Percentiles rank a stretch among this genome's conserved stretches.
Evolutionary conservation across 306 rosid genomes (phyloP).

Genomic region (Begonia loranthoides): DNA sequence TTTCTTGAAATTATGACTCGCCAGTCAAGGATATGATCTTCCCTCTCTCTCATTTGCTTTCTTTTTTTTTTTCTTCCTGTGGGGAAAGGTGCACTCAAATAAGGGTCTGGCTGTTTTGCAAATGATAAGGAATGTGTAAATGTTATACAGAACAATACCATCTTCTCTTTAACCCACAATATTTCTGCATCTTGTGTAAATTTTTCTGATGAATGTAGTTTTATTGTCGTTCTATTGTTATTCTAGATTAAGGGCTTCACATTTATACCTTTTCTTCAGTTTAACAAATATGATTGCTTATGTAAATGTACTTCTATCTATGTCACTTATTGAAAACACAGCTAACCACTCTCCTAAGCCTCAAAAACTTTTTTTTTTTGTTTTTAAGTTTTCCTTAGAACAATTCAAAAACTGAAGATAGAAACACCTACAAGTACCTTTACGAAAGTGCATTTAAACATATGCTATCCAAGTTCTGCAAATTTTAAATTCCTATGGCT

Average conservation of each 20-base stretch:
- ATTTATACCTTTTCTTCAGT: no score
- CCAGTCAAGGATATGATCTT: background rate
- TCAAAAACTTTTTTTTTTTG: background rate
- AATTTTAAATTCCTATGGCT: background rate
- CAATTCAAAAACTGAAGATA: background rate
- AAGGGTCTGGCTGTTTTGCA: background rate
- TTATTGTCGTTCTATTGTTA: no score
- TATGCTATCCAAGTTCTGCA: no score
- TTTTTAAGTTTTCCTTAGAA: background rate
- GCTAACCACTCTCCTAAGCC: background rate
- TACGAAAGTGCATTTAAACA: background rate
- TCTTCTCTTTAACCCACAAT: no score
- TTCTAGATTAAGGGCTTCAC: no score
- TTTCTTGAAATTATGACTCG: background rate
- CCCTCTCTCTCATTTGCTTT: background rate
- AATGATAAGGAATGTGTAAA: no score
- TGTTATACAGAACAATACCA: no score
- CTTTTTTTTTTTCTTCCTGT: background rate
- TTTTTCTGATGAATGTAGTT: no score
- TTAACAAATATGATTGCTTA: no score
- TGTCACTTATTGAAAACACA: background rate
- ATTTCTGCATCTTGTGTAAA: no score
- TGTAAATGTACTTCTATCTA: no score
- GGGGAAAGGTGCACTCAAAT: background rate
- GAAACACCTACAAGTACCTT: background rate